Percentiles rank a stretch among this genome's conserved stretches.
These are phyloP conservation scores for Blastobotrys buckinghamii DNA, from an alignment of 1,139 yeast genomes.

Conservation along the genomic window DNA sequence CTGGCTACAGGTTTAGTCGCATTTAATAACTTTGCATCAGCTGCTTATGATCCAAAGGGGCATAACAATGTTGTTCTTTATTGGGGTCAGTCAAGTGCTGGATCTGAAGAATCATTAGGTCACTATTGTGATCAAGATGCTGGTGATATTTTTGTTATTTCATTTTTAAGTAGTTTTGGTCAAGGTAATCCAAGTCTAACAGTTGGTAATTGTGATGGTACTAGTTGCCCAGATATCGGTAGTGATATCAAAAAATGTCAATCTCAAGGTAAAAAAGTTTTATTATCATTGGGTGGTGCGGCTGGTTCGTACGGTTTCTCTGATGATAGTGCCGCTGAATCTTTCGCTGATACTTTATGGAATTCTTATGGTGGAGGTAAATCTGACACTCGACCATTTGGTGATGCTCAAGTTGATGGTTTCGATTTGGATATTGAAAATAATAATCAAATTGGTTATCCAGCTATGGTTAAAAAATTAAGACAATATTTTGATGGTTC, in stretches of 20 bases:
- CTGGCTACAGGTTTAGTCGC: conserved; percentile 14
- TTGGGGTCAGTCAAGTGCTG: conserved; percentile 88
- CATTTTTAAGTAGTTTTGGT: conserved; percentile 58
- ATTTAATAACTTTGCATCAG: conserved; percentile 9
- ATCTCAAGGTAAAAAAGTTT: conserved; percentile 58
- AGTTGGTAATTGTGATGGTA: conserved; percentile 54
- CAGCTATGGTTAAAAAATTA: conserved; percentile 47
- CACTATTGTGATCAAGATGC: conserved; percentile 62
- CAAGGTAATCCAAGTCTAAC: conserved; percentile 43
- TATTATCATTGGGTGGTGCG: conserved; percentile 83
- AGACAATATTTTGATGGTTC: conserved; percentile 49
- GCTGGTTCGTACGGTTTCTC: conserved; percentile 56
- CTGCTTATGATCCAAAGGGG: conserved; percentile 17
- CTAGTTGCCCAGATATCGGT: conserved; percentile 41
- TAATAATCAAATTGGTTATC: conserved; percentile 45
- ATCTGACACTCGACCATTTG: conserved; percentile 65
- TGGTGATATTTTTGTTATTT: conserved; percentile 66
- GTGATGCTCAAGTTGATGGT: conserved; percentile 60
- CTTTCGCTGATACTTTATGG: conserved; percentile 77
- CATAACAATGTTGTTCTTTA: conserved; percentile 56
- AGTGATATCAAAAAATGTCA: conserved; percentile 72
- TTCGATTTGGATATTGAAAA: conserved; percentile 69
- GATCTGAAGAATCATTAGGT: conserved; percentile 53
- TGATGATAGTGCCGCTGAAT: conserved; percentile 54
- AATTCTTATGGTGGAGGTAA: conserved; percentile 83